phyloP scores from a whole-genome alignment of 306 rosid genomes.

The cucumber (Cucumis sativus) region DNA sequence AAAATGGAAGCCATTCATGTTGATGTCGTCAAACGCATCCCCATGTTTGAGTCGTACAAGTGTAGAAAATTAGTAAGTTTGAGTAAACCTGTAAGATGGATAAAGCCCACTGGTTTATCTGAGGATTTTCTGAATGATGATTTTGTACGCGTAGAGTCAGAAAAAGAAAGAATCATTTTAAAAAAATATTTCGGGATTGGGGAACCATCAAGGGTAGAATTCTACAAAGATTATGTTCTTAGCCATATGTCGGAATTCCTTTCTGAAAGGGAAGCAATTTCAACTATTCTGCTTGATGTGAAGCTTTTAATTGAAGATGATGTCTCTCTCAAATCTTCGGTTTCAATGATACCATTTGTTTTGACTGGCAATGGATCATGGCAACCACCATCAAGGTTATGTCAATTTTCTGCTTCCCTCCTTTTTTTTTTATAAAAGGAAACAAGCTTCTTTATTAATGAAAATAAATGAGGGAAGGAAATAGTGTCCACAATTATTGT shows the following conservation, averaged over 20 bases:
- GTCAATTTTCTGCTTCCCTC: not conserved
- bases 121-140: slow-evolving; percentile 75
- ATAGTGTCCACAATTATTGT: not conserved
- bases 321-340: slow-evolving; percentile 40
- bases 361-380: slow-evolving; percentile 89
- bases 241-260: slow-evolving; percentile 57
- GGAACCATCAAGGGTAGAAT: slow-evolving; percentile 70
- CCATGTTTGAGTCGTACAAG: slow-evolving; percentile 74
- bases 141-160: slow-evolving; percentile 75
- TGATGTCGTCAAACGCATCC: slow-evolving; percentile 61
- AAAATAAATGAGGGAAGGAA: not conserved
- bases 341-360: slow-evolving; percentile 61
- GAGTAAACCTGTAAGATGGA: slow-evolving; percentile 75
- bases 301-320: slow-evolving; percentile 63
- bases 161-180: slow-evolving; percentile 59
- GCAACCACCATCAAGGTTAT: slow-evolving; percentile 75
- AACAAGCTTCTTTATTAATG: too few relatives aligned
- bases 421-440: too few relatives aligned
- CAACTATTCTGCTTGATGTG: slow-evolving; percentile 60
- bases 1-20: slow-evolving; percentile 47
- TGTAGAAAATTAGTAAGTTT: slow-evolving; percentile 68
- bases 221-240: slow-evolving; percentile 74
- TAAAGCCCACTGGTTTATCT: slow-evolving; percentile 57
- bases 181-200: slow-evolving; percentile 49
- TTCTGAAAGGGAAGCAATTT: slow-evolving; percentile 38